These are phyloP conservation scores for Taphrina populina DNA, from an alignment of 1,139 yeast genomes.

Conservation along the genomic window DNA sequence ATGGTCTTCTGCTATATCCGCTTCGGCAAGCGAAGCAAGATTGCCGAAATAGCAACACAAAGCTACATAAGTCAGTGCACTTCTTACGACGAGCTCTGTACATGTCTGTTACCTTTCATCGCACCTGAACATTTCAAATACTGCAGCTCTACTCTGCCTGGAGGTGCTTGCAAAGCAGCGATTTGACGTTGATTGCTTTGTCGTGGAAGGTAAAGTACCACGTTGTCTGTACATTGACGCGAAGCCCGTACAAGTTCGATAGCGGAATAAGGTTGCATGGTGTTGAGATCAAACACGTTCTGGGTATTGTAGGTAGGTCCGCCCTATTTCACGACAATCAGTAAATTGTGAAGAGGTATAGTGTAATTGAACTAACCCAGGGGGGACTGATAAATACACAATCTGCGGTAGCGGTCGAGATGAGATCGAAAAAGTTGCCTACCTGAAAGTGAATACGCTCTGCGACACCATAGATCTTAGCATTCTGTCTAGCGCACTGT, in stretches of 20 bases:
- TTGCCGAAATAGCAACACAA: constrained; percentile 31
- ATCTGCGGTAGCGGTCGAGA: constrained; percentile 16
- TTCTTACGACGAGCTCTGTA: not conserved
- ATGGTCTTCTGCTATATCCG: not conserved
- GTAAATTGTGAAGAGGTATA: no score
- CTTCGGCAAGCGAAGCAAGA: constrained; percentile 12
- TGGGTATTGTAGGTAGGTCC: constrained; percentile 33
- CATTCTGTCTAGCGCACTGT: constrained; percentile 66
- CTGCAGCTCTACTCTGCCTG: constrained; percentile 29
- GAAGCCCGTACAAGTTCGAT: constrained; percentile 18
- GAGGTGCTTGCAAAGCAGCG: constrained; percentile 17
- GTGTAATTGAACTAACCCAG: constrained; percentile 22
- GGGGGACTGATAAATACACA: constrained; percentile 32
- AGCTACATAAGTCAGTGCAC: constrained; percentile 4
- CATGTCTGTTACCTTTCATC: constrained; percentile 5
- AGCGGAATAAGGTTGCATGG: constrained; percentile 35
- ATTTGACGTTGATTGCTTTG: constrained; percentile 29
- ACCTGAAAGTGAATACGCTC: constrained; percentile 51
- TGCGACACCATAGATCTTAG: constrained; percentile 63
- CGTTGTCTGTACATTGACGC: constrained; percentile 6
- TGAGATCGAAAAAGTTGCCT: constrained; percentile 16
- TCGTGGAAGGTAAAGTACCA: constrained; percentile 34
- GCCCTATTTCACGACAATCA: no score
- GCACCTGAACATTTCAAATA: constrained; percentile 29
- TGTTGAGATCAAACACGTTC: constrained; percentile 27